Evolutionary conservation across 371 early-diverging fungal species (phyloP).

Genomic region (Batrachochytrium dendrobatidis): DNA sequence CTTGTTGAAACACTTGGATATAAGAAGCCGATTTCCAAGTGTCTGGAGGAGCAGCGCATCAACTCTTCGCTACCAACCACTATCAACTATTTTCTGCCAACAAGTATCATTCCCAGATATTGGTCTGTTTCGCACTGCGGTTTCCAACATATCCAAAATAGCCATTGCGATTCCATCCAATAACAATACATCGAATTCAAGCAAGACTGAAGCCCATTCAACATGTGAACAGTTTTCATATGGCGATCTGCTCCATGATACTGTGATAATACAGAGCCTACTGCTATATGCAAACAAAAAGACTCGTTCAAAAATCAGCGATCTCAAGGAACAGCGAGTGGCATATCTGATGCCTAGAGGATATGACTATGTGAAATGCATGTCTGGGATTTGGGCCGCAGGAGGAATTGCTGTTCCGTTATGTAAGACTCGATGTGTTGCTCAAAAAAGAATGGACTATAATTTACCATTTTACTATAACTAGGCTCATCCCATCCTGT

Average conservation of each 20-base stretch:
- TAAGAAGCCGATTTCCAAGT: too few species aligned
- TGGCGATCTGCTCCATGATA: neutral
- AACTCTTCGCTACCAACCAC: too few species aligned
- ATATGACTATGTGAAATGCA: conserved; percentile 62
- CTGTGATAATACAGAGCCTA: neutral
- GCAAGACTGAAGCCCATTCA: too few species aligned
- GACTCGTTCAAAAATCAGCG: neutral
- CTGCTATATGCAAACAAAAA: neutral
- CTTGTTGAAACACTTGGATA: too few species aligned
- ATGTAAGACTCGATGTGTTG: conserved; percentile 27
- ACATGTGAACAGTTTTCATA: too few species aligned
- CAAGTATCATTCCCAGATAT: too few species aligned
- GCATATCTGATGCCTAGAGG: conserved; percentile 66
- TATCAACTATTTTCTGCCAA: too few species aligned
- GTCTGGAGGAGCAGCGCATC: too few species aligned
- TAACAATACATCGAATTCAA: too few species aligned
- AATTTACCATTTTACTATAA: conserved; percentile 20
- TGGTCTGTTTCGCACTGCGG: too few species aligned
- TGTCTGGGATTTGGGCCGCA: conserved; percentile 72
- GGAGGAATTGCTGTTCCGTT: conserved; percentile 74
- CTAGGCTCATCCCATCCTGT: conserved; percentile 51
- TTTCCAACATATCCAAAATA: too few species aligned
- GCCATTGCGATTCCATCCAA: too few species aligned
- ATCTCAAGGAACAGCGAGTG: conserved; percentile 34
- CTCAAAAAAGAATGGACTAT: conserved; percentile 28